These are phyloP conservation scores for Xylaria sp. DNA, from an alignment of 2,329 filamentous ascomycete species.

Conservation along the genomic window DNA sequence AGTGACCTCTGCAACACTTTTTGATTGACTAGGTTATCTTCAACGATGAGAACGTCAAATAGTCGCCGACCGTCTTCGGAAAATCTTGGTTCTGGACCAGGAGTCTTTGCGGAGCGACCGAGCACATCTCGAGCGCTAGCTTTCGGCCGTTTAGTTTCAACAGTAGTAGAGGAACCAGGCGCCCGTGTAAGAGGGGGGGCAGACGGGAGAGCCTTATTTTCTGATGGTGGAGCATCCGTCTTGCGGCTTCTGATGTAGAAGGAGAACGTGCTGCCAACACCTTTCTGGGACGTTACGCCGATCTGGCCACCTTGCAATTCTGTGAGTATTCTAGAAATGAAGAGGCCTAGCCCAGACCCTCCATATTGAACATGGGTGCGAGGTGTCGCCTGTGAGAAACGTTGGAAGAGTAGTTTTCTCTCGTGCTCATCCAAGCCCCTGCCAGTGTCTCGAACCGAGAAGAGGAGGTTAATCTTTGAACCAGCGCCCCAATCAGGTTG, in stretches of 20 bases:
- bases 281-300: constrained; percentile 74
- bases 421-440: constrained; percentile 73
- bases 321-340: constrained; percentile 80
- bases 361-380: constrained; percentile 79
- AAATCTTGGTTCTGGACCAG: constrained; percentile 42
- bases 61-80: constrained; percentile 50
- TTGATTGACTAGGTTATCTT: constrained; percentile 76
- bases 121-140: constrained; percentile 28
- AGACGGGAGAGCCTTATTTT: constrained; percentile 52
- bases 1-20: constrained; percentile 71
- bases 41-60: constrained; percentile 72
- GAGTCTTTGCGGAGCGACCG: constrained; percentile 30
- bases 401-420: constrained; percentile 73
- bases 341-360: constrained; percentile 76
- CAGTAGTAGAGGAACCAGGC: constrained; percentile 51
- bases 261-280: constrained; percentile 77
- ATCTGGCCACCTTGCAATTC: constrained; percentile 84
- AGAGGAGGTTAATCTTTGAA: constrained; percentile 76
- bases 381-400: constrained; percentile 75
- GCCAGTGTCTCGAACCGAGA: constrained; percentile 78
- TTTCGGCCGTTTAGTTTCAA: constrained; percentile 48
- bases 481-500: constrained; percentile 76
- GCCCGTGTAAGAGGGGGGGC: constrained; percentile 47
- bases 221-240: constrained; percentile 56
- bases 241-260: constrained; percentile 79